These are phyloP conservation scores for Stenogyne calaminthoides DNA, from an alignment of 305 asterid genomes.

Conservation along the genomic window DNA sequence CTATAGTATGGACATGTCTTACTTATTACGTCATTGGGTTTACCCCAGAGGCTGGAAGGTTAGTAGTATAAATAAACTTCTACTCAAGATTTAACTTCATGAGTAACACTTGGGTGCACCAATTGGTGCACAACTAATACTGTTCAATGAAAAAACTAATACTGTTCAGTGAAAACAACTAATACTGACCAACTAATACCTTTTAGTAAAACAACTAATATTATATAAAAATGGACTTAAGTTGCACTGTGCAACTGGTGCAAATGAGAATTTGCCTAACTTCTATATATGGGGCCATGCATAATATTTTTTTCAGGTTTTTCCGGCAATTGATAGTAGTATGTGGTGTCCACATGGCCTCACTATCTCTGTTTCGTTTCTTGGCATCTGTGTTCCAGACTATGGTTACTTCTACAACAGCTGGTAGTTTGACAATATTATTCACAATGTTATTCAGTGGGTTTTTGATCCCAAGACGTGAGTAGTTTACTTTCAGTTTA, in stretches of 20 bases:
- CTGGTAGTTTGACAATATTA: slow-evolving; percentile 55
- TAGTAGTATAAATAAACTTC: slow-evolving; percentile 9
- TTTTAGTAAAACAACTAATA: too few relatives aligned
- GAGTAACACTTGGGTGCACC: too few relatives aligned
- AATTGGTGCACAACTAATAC: too few relatives aligned
- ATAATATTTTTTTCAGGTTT: slow-evolving; percentile 48
- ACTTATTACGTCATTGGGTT: slow-evolving; percentile 75
- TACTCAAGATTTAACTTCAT: background rate
- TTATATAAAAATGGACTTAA: too few relatives aligned
- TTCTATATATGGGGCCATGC: background rate
- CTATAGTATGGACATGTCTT: slow-evolving; percentile 67
- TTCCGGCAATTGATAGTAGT: slow-evolving; percentile 61
- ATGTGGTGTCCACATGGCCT: slow-evolving; percentile 58
- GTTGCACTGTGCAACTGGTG: too few relatives aligned
- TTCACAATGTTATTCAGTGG: slow-evolving; percentile 64
- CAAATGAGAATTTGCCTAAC: background rate
- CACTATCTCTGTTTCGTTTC: slow-evolving; percentile 73
- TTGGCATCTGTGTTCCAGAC: slow-evolving; percentile 59
- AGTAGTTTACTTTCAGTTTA: slow-evolving; percentile 27
- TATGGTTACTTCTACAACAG: slow-evolving; percentile 57
- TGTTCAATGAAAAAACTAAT: too few relatives aligned
- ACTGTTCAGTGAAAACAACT: too few relatives aligned
- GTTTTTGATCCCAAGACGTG: slow-evolving; percentile 70
- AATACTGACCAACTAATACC: too few relatives aligned
- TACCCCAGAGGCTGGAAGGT: slow-evolving; percentile 76